Evolutionary conservation across 345 rosid genomes (phyloP).

Genomic region (Noccaea caerulescens): DNA sequence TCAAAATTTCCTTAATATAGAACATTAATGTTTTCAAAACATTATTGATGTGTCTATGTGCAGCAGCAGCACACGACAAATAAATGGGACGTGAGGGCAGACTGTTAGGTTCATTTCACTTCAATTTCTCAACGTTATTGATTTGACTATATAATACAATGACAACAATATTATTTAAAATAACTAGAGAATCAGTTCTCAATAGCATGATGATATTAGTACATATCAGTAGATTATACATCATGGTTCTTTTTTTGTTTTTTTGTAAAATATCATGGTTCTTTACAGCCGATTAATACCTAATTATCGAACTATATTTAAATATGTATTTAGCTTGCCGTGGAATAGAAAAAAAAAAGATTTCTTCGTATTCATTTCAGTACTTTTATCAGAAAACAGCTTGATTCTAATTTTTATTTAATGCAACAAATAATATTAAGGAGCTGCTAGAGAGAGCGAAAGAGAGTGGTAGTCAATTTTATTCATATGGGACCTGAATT

Average conservation of each 20-base stretch:
- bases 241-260: too few species aligned
- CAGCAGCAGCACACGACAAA: constrained; percentile 22
- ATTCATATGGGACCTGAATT: constrained; percentile 35
- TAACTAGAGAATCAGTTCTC: not conserved
- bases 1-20: not conserved
- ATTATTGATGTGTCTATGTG: constrained; percentile 24
- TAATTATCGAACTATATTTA: too few species aligned
- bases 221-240: too few species aligned
- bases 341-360: not conserved
- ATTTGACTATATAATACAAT: constrained; percentile 32
- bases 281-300: too few species aligned
- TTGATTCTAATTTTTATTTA: not conserved
- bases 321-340: not conserved
- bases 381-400: not conserved
- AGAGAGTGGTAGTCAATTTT: constrained; percentile 26
- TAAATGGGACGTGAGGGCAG: constrained; percentile 19
- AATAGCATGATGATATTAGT: not conserved
- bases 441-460: constrained; percentile 9
- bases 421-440: not conserved
- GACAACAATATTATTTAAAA: not conserved
- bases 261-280: too few species aligned
- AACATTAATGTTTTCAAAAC: constrained; percentile 13
- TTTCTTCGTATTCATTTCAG: not conserved
- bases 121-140: constrained; percentile 14
- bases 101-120: constrained; percentile 33